Percentiles rank a stretch among this genome's conserved stretches.
Conservation (phyloP, 805 yeast genomes). For the Metschnikowia kofuensis region DNA sequence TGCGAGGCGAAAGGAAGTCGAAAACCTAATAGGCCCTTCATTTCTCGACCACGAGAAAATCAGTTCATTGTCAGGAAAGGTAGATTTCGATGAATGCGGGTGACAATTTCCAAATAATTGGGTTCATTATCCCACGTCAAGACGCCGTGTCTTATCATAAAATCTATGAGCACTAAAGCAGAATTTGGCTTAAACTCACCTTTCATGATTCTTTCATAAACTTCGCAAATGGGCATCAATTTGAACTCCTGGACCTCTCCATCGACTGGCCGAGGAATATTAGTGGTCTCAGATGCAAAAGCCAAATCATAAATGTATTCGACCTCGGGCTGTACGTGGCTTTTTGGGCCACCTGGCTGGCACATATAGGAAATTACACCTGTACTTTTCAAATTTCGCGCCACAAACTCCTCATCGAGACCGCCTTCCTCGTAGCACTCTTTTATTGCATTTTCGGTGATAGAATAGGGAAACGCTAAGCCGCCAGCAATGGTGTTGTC, state of each 20-base stretch:
- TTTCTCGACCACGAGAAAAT: too few relatives aligned
- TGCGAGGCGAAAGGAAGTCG: too few relatives aligned
- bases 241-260: conserved; percentile 70
- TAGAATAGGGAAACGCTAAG: conserved; percentile 73
- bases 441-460: conserved; percentile 73
- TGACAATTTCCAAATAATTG: conserved; percentile 56
- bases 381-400: conserved; percentile 39
- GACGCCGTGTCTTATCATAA: conserved; percentile 80
- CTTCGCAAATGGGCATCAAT: conserved; percentile 59
- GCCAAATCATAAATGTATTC: conserved; percentile 75
- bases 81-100: conserved; percentile 62
- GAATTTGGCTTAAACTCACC: conserved; percentile 89
- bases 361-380: conserved; percentile 73
- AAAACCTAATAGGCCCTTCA: too few relatives aligned
- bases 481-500: conserved; percentile 98
- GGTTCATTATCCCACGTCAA: conserved; percentile 66
- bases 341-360: conserved; percentile 32
- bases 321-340: conserved; percentile 84
- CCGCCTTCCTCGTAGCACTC: conserved; percentile 94
- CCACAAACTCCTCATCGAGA: conserved; percentile 50
- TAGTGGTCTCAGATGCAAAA: conserved; percentile 42
- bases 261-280: conserved; percentile 45
- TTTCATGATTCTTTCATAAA: conserved; percentile 43
- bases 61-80: conserved; percentile 56
- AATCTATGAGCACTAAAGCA: conserved; percentile 75